Conservation (phyloP, 2,329 filamentous ascomycete species). For the Aureobasidium sp. region DNA sequence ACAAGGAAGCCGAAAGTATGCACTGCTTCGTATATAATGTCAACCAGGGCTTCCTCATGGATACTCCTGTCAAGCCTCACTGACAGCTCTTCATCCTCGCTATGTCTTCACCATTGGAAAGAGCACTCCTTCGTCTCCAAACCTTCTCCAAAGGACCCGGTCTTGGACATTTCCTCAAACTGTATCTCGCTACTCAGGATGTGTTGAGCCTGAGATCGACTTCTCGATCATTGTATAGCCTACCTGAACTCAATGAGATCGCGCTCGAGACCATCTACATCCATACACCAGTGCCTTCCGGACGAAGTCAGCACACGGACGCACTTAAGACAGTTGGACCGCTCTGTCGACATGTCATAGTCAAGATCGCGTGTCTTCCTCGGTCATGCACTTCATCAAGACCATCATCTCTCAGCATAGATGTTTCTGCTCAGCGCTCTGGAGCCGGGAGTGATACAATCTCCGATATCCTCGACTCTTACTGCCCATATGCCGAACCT, state of each 20-base stretch:
- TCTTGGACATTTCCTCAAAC: background rate
- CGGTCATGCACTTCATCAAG: background rate
- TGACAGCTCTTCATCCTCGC: background rate
- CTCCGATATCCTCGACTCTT: background rate
- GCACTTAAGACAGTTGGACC: background rate
- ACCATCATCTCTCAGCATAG: background rate
- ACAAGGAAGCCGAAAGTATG: too few relatives aligned
- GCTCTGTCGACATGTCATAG: background rate
- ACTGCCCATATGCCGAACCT: background rate
- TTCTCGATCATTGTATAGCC: background rate
- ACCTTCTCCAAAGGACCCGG: background rate
- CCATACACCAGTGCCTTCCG: background rate
- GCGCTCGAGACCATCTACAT: background rate
- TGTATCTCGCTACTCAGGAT: background rate
- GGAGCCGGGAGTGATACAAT: background rate
- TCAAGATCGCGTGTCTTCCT: background rate
- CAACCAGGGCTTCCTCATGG: background rate
- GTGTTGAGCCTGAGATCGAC: background rate
- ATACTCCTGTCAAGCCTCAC: background rate
- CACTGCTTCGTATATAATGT: background rate
- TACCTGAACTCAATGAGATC: background rate
- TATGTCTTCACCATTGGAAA: conserved; percentile 4
- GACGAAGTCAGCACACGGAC: background rate
- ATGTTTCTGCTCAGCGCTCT: background rate
- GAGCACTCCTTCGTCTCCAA: background rate